Percentiles rank a stretch among this genome's conserved stretches.
phyloP scores from a whole-genome alignment of 495 filamentous ascomycete genomes.

The Cercophora samala region DNA sequence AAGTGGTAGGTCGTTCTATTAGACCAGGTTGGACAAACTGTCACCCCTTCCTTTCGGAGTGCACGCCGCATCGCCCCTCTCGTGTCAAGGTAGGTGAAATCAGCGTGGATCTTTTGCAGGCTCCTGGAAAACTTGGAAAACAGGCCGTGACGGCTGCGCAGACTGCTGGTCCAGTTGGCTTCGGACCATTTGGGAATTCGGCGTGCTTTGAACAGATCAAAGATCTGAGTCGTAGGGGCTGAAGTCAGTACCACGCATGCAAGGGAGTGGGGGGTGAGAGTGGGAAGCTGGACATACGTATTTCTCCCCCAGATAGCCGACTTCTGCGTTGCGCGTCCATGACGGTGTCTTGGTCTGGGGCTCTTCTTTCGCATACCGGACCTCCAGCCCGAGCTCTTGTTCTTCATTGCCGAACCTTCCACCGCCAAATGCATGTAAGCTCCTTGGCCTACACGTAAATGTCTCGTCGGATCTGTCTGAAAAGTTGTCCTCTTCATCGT shows the following conservation, averaged over 20 bases:
- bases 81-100: background rate
- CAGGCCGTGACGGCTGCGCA: background rate
- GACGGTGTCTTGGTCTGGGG: no score
- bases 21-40: background rate
- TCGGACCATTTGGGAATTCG: background rate
- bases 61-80: background rate
- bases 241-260: background rate
- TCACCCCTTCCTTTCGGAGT: background rate
- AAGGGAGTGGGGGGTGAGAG: background rate
- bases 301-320: background rate
- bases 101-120: background rate
- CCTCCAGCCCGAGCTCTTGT: no score
- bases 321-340: background rate
- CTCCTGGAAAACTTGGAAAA: background rate
- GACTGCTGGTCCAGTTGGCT: slow-evolving; percentile 3
- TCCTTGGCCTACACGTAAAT: no score
- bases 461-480: no score
- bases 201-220: background rate
- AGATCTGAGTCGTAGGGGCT: background rate
- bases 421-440: no score
- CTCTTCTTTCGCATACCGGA: no score
- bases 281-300: background rate
- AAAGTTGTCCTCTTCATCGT: no score
- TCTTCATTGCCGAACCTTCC: no score
- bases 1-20: background rate